Percentiles rank a stretch among this genome's conserved stretches.
Conservation (phyloP, 495 filamentous ascomycete species). For the Neurospora sublineolata region DNA sequence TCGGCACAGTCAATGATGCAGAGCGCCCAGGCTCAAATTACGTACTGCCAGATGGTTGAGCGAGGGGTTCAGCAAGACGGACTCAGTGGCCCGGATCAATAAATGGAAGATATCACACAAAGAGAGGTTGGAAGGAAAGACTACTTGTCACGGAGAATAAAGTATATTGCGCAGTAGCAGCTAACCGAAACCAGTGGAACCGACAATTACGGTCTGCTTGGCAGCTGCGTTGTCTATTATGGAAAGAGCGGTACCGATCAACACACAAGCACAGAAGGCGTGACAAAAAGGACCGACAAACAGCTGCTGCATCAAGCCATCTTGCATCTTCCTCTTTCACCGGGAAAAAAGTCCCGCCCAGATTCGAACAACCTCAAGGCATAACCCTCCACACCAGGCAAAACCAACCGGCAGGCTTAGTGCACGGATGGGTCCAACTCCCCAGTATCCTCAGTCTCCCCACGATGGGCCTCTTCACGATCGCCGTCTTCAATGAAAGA, state of each 20-base stretch:
- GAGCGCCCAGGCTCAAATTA: background rate
- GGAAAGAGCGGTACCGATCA: background rate
- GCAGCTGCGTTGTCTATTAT: background rate
- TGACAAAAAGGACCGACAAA: background rate
- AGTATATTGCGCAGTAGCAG: background rate
- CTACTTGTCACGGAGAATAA: background rate
- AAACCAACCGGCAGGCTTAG: background rate
- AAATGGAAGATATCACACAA: background rate
- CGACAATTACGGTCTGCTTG: background rate
- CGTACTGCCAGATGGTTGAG: too few relatives aligned
- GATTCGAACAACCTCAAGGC: background rate
- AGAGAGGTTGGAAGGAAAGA: background rate
- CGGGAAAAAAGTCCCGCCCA: background rate
- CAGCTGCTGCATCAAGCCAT: background rate
- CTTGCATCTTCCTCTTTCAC: background rate
- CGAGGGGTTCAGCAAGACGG: background rate
- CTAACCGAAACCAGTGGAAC: background rate
- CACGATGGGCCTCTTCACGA: background rate
- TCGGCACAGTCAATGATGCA: background rate
- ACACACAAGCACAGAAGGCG: background rate
- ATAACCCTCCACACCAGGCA: background rate
- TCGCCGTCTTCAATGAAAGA: background rate
- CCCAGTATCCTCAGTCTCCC: fast-evolving
- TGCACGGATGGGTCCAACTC: background rate
- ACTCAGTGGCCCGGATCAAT: background rate